Evolutionary conservation across 2,329 filamentous ascomycete genomes (phyloP), one percentile per base, ranked within the genome.

Genomic region (Cytospora piceae): DNA sequence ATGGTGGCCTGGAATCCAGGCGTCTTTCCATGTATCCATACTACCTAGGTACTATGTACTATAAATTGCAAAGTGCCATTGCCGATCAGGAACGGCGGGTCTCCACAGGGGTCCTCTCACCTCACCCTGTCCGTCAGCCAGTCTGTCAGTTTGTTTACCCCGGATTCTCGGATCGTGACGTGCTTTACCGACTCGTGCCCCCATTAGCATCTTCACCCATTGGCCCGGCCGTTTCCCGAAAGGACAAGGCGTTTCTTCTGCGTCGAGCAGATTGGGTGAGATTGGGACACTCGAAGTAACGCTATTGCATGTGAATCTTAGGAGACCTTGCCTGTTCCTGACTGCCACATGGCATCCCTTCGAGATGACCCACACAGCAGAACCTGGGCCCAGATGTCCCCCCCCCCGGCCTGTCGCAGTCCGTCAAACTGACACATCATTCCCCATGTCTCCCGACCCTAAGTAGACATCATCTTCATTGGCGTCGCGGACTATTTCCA

Each of bases 151-250:
- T 1, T 46, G 53, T 34, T 20, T 64, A 60, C 58, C 65, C 65
- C 65, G 51, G 65, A 65, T 65, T 61, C 29, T 14, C 49, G 53
- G 56, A 58, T 55, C 49, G 32, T 65, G 62, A 67, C 65, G 58
- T 65, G 62, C 62, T 37, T 49, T 60, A 22, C 51, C 62, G 54
- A 59, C 51, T 52, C 51, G 51, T 24, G 61, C 55, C 60, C 55
- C 54, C 34, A 51, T 42, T 42, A 49, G 46, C 24, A 54, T 59
- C 42, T 20, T 22, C 29, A 27, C 29, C 54, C 29, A 64, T 64
- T 66, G 65, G 61, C 29, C 56, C 56, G 56, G 31, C 51, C 20
- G 14, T 32, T 64, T 56, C 20, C 56, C 61, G 7, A 20, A 31
- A 53, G n/a, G 29, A 39, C 46, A 24, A 24, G 46, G 46, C 31